A percentile compares a stretch with the other conserved stretches of the same genome.
Evolutionary conservation across 192 early-diverging fungal genomes (phyloP).

Genomic region (Diversispora epigaea): DNA sequence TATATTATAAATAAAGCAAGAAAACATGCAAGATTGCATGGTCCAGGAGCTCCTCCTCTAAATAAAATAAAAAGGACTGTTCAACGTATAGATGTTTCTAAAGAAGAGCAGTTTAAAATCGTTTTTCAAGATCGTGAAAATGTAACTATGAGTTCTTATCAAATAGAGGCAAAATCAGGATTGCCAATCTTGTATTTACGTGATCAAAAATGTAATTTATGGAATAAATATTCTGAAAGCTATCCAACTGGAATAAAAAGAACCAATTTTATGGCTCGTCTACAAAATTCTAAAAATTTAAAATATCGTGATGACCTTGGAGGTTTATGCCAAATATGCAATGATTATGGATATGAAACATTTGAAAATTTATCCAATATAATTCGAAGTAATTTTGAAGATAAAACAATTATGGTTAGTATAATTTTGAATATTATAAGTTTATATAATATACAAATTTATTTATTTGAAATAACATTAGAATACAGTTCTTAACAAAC

Average conservation of each 20-base stretch:
- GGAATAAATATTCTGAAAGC: background rate
- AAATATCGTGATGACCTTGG: background rate
- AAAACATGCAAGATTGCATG: too few relatives aligned
- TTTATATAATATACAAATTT: background rate
- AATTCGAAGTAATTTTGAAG: background rate
- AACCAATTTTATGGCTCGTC: conserved; percentile 9
- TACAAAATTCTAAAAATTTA: background rate
- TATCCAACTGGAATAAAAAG: background rate
- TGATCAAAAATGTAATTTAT: background rate
- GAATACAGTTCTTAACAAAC: background rate
- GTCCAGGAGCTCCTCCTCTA: too few relatives aligned
- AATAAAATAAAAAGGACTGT: too few relatives aligned
- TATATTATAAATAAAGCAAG: too few relatives aligned
- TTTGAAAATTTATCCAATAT: background rate
- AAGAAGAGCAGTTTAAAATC: too few relatives aligned
- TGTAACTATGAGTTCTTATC: background rate
- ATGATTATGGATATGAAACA: background rate
- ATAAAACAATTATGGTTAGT: background rate
- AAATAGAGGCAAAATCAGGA: background rate
- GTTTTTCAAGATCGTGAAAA: background rate
- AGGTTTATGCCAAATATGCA: background rate
- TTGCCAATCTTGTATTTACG: background rate
- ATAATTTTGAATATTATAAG: background rate
- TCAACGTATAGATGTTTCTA: too few relatives aligned
- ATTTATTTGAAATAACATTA: background rate